Base-by-base conservation (phyloP, 164 flowering plant species). In the Echeveria elegans region DNA sequence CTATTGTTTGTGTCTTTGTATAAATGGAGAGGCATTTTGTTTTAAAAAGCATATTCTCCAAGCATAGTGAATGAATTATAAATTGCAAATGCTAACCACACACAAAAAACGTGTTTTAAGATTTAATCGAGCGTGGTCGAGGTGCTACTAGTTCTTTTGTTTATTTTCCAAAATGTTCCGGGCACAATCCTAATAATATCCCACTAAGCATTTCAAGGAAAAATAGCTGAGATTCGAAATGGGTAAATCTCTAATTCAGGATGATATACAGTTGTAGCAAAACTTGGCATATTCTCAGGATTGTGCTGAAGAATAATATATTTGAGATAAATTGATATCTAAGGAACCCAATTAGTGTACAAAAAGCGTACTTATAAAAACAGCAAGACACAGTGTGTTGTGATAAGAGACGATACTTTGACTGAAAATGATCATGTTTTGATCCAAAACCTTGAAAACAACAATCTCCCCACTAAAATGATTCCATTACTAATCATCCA, bases 1-100 rank as follows among this genome's bases (percentile, higher is more conserved):
- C 98, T 97, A n/a, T n/a, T n/a, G n/a, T n/a, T n/a, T n/a, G 99
- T 94, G 15, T 85, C 93, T 48, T 91, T 94, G 74, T 94, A 94
- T 90, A 94, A 94, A 78, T 74, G 93, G 2, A n/a, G n/a, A n/a
- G n/a, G n/a, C n/a, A n/a, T n/a, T n/a, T n/a, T n/a, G n/a, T n/a
- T n/a, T n/a, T n/a, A n/a, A n/a, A n/a, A n/a, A n/a, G n/a, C n/a
- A n/a, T n/a, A n/a, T n/a, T n/a, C n/a, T n/a, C n/a, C n/a, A n/a
- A n/a, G n/a, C n/a, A n/a, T n/a, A n/a, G n/a, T n/a, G n/a, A n/a
- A n/a, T n/a, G n/a, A n/a, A n/a, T n/a, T n/a, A n/a, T n/a, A n/a
- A n/a, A n/a, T n/a, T n/a, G n/a, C n/a, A n/a, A n/a, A n/a, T n/a
- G n/a, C n/a, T n/a, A n/a, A n/a, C n/a, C n/a, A n/a, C n/a, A n/a